Evolutionary conservation across 495 filamentous ascomycete genomes (phyloP).

Genomic region (Podospora fimiseda): DNA sequence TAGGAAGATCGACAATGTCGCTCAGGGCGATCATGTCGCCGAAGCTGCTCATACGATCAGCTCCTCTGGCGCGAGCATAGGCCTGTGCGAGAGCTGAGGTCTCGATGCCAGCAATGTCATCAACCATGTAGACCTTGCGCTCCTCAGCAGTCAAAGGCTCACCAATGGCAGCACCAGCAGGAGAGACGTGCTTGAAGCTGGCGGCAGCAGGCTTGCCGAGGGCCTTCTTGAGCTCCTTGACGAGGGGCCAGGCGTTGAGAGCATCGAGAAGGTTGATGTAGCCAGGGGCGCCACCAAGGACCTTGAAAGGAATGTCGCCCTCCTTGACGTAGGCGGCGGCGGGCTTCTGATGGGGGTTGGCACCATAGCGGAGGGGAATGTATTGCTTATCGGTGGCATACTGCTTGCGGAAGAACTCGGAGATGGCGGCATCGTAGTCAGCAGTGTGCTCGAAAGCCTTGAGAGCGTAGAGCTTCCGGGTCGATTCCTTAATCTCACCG

Average conservation of each 20-base stretch:
- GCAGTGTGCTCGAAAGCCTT: slow-evolving; percentile 99
- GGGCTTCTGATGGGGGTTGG: slow-evolving; percentile 96
- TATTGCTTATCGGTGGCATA: slow-evolving; percentile 82
- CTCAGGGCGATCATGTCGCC: slow-evolving; percentile 93
- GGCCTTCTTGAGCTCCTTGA: slow-evolving; percentile 90
- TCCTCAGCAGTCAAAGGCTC: slow-evolving; percentile 77
- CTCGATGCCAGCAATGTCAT: slow-evolving; percentile 85
- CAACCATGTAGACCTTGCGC: slow-evolving; percentile 95
- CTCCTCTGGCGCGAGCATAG: slow-evolving; percentile 89
- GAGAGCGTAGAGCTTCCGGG: slow-evolving; percentile 79
- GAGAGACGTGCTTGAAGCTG: slow-evolving; percentile 98
- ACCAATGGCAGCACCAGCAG: slow-evolving; percentile 91
- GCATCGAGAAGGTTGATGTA: slow-evolving; percentile 97
- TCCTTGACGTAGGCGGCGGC: slow-evolving; percentile 73
- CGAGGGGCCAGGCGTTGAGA: slow-evolving; percentile 91
- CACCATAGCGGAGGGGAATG: slow-evolving; percentile 81
- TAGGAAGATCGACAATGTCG: slow-evolving; percentile 79
- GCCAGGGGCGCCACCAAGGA: slow-evolving; percentile 84
- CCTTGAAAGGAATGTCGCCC: slow-evolving; percentile 84
- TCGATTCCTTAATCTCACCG: slow-evolving; percentile 76
- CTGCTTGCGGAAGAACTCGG: slow-evolving; percentile 94
- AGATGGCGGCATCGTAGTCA: slow-evolving; percentile 90
- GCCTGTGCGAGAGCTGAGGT: slow-evolving; percentile 82
- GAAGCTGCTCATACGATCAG: slow-evolving; percentile 96
- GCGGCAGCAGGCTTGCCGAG: slow-evolving; percentile 86